Conservation (phyloP, 345 rosid species). For the Citrus australasica region DNA sequence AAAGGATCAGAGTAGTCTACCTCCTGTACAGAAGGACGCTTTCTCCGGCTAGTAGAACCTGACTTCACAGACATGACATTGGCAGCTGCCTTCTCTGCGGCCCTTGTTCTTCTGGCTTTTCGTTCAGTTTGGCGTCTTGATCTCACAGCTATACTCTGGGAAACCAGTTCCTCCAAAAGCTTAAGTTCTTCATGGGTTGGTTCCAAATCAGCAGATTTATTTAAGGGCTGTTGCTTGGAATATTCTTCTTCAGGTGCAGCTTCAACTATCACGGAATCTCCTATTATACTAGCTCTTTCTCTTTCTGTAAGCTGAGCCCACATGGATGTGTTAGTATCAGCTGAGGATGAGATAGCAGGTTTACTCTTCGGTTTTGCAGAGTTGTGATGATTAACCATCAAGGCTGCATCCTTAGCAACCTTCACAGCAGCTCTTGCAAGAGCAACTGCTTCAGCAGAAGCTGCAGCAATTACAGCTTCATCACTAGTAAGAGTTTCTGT, state of each 20-base stretch:
- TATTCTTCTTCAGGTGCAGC: slow-evolving; percentile 27
- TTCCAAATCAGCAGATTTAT: slow-evolving; percentile 48
- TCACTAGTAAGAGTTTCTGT: slow-evolving; percentile 75
- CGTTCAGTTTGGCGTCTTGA: slow-evolving; percentile 73
- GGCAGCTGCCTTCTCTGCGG: slow-evolving; percentile 61
- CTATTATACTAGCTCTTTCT: slow-evolving; percentile 54
- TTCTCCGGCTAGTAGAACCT: slow-evolving; percentile 51
- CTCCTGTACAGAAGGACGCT: slow-evolving; percentile 51
- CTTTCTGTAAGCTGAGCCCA: slow-evolving; percentile 48
- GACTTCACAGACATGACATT: slow-evolving; percentile 50
- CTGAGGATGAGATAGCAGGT: slow-evolving; percentile 18
- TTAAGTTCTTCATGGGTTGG: slow-evolving; percentile 52
- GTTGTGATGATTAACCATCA: slow-evolving; percentile 35
- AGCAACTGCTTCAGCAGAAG: slow-evolving; percentile 88
- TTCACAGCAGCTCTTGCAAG: slow-evolving; percentile 90
- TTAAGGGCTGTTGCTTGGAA: slow-evolving; percentile 15
- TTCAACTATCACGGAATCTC: slow-evolving; percentile 41
- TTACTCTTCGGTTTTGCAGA: slow-evolving; percentile 27
- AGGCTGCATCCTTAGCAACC: slow-evolving; percentile 78
- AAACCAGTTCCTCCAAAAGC: slow-evolving; percentile 54
- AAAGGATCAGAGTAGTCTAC: slow-evolving; percentile 78
- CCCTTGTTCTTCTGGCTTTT: slow-evolving; percentile 69
- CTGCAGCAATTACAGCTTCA: slow-evolving; percentile 83
- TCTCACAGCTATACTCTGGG: slow-evolving; percentile 56
- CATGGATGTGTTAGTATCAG: slow-evolving; percentile 34